Conservation (phyloP, 208 protist species). For the Crithidia thermophila region DNA sequence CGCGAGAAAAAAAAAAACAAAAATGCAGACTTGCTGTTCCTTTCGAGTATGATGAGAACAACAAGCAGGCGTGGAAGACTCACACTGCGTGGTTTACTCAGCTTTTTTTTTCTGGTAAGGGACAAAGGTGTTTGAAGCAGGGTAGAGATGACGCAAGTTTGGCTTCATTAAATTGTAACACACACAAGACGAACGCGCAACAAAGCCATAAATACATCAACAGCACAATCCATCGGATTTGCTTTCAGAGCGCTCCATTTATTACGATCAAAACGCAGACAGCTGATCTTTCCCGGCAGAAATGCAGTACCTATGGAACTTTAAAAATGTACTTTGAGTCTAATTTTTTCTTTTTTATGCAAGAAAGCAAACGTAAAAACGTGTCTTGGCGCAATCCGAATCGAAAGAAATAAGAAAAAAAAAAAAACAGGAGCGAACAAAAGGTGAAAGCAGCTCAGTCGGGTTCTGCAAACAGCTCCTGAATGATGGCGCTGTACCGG, state of each 20-base stretch:
- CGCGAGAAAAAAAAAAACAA: neutral
- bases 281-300: too few relatives aligned
- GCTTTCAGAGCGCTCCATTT: too few relatives aligned
- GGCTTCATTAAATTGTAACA: too few relatives aligned
- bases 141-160: too few relatives aligned
- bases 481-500: constrained; percentile 53
- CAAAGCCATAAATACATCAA: neutral
- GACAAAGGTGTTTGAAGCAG: too few relatives aligned
- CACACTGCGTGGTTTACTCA: neutral
- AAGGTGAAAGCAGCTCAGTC: constrained; percentile 18
- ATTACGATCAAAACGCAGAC: too few relatives aligned
- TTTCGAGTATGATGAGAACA: too few relatives aligned
- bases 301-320: too few relatives aligned
- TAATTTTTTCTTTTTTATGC: constrained; percentile 11
- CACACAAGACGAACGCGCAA: neutral
- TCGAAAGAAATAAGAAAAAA: constrained; percentile 21
- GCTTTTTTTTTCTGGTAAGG: constrained; percentile 6
- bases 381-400: too few relatives aligned
- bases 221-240: too few relatives aligned
- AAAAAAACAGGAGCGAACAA: constrained; percentile 15
- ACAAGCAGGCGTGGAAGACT: neutral
- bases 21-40: neutral
- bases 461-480: constrained; percentile 55
- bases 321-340: too few relatives aligned
- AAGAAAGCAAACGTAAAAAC: neutral